phyloP scores from a whole-genome alignment of 257 asterid genomes.

The Hygrophila difformis region DNA sequence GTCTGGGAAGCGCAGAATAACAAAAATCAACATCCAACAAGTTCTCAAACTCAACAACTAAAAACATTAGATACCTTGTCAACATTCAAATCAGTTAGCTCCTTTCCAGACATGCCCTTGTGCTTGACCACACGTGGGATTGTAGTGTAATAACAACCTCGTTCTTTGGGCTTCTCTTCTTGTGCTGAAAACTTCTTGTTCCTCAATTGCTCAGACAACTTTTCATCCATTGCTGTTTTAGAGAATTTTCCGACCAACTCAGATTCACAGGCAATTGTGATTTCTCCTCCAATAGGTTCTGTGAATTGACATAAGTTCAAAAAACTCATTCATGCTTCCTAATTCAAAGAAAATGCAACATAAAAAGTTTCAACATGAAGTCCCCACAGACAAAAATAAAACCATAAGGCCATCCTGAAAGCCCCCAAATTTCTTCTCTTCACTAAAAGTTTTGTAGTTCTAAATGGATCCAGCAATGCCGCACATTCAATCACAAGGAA shows the following conservation, averaged over 20 bases:
- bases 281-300: constrained; percentile 96
- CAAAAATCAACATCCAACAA: constrained; percentile 14
- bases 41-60: background rate
- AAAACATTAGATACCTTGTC: constrained; percentile 59
- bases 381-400: too few species aligned
- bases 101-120: constrained; percentile 54
- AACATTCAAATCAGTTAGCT: constrained; percentile 81
- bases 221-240: constrained; percentile 53
- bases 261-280: constrained; percentile 68
- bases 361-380: background rate
- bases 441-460: too few species aligned
- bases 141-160: constrained; percentile 73
- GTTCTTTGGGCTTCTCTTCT: constrained; percentile 37
- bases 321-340: background rate
- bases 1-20: constrained; percentile 38
- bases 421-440: too few species aligned
- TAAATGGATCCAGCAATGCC: too few species aligned
- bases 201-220: constrained; percentile 62
- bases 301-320: constrained; percentile 16
- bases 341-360: constrained; percentile 2
- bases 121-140: constrained; percentile 86
- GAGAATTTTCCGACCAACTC: constrained; percentile 39
- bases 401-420: too few species aligned
- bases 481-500: too few species aligned
- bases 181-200: constrained; percentile 38